These are phyloP conservation scores for Ichthyophthirius multifiliis DNA, from an alignment of 169 alveolate species.

Conservation along the genomic window DNA sequence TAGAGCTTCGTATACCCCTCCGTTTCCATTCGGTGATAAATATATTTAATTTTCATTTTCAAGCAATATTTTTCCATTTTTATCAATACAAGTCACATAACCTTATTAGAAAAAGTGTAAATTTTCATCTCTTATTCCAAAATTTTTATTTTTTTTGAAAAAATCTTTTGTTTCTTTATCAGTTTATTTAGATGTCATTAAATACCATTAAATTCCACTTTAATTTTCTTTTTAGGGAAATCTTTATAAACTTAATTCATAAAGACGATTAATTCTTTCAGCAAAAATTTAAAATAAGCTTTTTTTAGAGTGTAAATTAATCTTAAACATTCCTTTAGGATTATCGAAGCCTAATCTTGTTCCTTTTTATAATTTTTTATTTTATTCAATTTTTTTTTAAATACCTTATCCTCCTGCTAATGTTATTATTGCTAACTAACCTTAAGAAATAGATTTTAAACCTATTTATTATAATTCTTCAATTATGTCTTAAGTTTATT, in stretches of 20 bases:
- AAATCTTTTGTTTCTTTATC: constrained; percentile 57
- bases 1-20: constrained; percentile 73
- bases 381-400: not conserved
- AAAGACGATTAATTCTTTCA: constrained; percentile 62
- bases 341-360: constrained; percentile 74
- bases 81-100: constrained; percentile 61
- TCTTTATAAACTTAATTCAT: constrained; percentile 36
- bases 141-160: constrained; percentile 62
- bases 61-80: constrained; percentile 71
- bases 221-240: not conserved
- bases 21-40: constrained; percentile 79
- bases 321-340: constrained; percentile 78
- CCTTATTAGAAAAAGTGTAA: constrained; percentile 68
- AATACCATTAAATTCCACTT: constrained; percentile 34
- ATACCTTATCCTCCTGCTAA: constrained; percentile 75
- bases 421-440: constrained; percentile 60
- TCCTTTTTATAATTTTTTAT: constrained; percentile 48
- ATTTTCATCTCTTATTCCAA: constrained; percentile 63
- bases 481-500: not conserved
- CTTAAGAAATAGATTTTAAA: constrained; percentile 60
- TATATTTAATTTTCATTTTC: constrained; percentile 46
- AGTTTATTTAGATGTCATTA: constrained; percentile 75
- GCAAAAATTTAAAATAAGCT: constrained; percentile 59
- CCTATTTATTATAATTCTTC: constrained; percentile 49
- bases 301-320: constrained; percentile 64